Evolutionary conservation across 2,329 filamentous ascomycete species (phyloP).

Genomic region (Aciculosporium take): DNA sequence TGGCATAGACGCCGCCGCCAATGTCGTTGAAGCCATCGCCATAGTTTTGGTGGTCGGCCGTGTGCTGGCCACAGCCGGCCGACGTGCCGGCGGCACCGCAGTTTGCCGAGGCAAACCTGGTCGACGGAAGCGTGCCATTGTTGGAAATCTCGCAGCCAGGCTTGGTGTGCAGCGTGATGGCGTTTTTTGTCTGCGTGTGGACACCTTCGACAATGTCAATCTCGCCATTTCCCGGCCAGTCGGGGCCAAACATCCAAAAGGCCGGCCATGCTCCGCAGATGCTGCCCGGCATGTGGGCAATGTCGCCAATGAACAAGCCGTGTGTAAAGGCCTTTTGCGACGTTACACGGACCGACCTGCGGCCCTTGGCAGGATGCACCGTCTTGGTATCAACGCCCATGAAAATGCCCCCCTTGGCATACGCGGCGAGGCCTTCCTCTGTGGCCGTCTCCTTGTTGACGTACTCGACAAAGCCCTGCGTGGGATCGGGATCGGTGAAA

Average conservation of each 20-base stretch:
- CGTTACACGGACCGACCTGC: slow-evolving; percentile 54
- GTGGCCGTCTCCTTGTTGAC: slow-evolving; percentile 44
- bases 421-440: slow-evolving; percentile 41
- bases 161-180: slow-evolving; percentile 54
- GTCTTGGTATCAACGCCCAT: slow-evolving; percentile 56
- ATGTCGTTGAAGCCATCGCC: slow-evolving; percentile 57
- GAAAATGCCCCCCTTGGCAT: slow-evolving; percentile 41
- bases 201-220: slow-evolving; percentile 74
- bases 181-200: slow-evolving; percentile 44
- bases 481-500: slow-evolving; percentile 49
- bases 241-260: slow-evolving; percentile 52
- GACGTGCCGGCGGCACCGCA: slow-evolving; percentile 41
- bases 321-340: slow-evolving; percentile 52
- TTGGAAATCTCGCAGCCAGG: slow-evolving; percentile 43
- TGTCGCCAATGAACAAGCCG: slow-evolving; percentile 59
- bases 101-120: slow-evolving; percentile 32
- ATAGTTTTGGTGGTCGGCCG: slow-evolving; percentile 39
- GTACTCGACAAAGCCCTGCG: slow-evolving; percentile 61
- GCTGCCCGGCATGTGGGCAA: slow-evolving; percentile 61
- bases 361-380: slow-evolving; percentile 40
- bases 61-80: slow-evolving; percentile 45
- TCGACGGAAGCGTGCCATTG: slow-evolving; percentile 30
- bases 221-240: slow-evolving; percentile 58
- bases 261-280: slow-evolving; percentile 65
- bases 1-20: slow-evolving; percentile 57